Percentiles rank a stretch among this genome's conserved stretches.
phyloP scores from a whole-genome alignment of 805 yeast genomes.

The Nakazawaea anatomiae region DNA sequence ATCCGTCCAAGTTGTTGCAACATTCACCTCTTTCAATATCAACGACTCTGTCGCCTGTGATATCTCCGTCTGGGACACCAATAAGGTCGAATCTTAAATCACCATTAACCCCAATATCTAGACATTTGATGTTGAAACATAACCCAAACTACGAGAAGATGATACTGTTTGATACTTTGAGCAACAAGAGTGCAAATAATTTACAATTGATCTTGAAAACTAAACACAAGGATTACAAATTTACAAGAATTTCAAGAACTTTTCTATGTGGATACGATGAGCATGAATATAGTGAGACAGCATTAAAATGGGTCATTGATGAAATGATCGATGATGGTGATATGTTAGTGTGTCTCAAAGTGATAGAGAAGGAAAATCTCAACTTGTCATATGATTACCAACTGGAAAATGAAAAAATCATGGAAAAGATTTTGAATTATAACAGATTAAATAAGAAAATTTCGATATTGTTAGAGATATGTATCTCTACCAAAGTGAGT shows the following conservation, averaged over 20 bases:
- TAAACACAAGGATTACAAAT: constrained; percentile 30
- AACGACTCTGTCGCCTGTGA: not conserved
- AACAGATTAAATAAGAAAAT: constrained; percentile 31
- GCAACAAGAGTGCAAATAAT: constrained; percentile 26
- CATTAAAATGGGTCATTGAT: constrained; percentile 39
- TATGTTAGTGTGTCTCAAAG: constrained; percentile 38
- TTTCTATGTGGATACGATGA: constrained; percentile 38
- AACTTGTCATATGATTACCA: constrained; percentile 20
- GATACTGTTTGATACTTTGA: constrained; percentile 37
- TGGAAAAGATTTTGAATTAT: constrained; percentile 24
- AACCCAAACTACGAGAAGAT: constrained; percentile 18
- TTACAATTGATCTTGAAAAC: constrained; percentile 31
- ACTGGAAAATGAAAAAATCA: constrained; percentile 26
- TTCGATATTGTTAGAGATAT: constrained; percentile 35
- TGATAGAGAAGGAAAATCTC: constrained; percentile 27
- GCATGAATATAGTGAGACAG: constrained; percentile 33
- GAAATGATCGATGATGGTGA: constrained; percentile 39
- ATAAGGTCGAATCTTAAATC: constrained; percentile 2
- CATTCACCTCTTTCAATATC: not conserved
- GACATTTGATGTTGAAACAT: not conserved
- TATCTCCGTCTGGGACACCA: constrained; percentile 2
- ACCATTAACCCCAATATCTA: not conserved
- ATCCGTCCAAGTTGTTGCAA: not conserved
- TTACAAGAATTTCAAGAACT: constrained; percentile 32
- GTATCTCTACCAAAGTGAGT: constrained; percentile 29